Conservation (phyloP, 148 eudicot genomes). For the Spergularia marina region DNA sequence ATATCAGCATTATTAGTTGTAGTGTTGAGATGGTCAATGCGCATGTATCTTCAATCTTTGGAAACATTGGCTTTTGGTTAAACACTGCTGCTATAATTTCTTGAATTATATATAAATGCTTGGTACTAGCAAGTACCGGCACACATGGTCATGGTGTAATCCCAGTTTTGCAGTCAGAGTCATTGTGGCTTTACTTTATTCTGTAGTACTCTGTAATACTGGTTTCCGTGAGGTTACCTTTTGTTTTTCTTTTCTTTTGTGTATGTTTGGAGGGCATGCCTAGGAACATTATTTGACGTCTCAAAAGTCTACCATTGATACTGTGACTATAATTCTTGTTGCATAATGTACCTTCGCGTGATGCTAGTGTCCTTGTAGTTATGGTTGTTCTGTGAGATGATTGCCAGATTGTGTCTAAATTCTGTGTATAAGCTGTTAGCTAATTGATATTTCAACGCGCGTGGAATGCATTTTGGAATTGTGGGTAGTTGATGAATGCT, state of each 20-base stretch:
- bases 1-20: neutral
- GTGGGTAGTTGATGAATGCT: neutral
- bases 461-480: neutral
- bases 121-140: neutral
- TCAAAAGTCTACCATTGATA: neutral
- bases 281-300: neutral
- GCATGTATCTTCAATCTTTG: no score
- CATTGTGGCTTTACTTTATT: neutral
- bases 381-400: neutral
- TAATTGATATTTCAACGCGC: no score
- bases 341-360: neutral
- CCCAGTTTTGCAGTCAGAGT: neutral
- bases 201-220: neutral
- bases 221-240: neutral
- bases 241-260: no score
- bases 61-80: no score
- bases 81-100: no score
- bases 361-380: neutral
- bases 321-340: neutral
- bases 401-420: neutral
- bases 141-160: neutral
- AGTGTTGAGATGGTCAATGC: neutral
- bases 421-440: neutral
- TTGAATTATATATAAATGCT: no score
- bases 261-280: neutral